Evolutionary conservation across 2,329 filamentous ascomycete species (phyloP), one percentile per base, ranked within the genome.

Genomic region (Chaetomium strumarium): DNA sequence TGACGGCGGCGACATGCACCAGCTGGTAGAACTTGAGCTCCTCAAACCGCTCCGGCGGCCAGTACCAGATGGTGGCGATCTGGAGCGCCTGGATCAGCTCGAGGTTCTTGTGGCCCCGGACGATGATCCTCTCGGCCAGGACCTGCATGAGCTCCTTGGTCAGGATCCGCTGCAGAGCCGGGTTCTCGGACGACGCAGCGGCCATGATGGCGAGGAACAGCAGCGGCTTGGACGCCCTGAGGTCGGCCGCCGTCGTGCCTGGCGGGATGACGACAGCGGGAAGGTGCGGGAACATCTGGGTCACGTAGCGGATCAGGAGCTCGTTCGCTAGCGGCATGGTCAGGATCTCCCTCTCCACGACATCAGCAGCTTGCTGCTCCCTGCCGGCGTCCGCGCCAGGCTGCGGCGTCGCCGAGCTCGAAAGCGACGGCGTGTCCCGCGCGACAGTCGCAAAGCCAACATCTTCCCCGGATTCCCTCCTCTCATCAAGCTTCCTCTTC

Each of bases 21-120:
- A 93, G 78, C 71, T 92, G 88, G 70, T 93, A 95, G 67, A 93
- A 95, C 65, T 93, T 93, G 63, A 92, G 81, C 69, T 93, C 86
- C 63, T 95, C 88, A 54, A 88, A 88, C 61, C 87, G 80, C 59
- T 92, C 84, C 0, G 90, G 90, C 14, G 89, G 88, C 66, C 83
- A 84, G 67, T 95, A 95, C 88, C 90, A 95, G 17, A 90, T 79
- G n/a, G 85, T 82, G 7, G 82, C 76, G 3, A 95, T 73, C 53
- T 88, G 78, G 38, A 95, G 72, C 1, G 88, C 81, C 69, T 96
- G 90, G 9, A 95, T 81, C 7, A 95, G 74, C 67, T 95, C 90
- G 16, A 96, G 70, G 34, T 81, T 88, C 73, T 95, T 95, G 61
- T 90, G 84, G 12, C 88, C 89, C 7, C 80, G 79, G 30, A 90